phyloP scores from a whole-genome alignment of 2,329 filamentous ascomycete species.

The Phyllosticta capitalensis region DNA sequence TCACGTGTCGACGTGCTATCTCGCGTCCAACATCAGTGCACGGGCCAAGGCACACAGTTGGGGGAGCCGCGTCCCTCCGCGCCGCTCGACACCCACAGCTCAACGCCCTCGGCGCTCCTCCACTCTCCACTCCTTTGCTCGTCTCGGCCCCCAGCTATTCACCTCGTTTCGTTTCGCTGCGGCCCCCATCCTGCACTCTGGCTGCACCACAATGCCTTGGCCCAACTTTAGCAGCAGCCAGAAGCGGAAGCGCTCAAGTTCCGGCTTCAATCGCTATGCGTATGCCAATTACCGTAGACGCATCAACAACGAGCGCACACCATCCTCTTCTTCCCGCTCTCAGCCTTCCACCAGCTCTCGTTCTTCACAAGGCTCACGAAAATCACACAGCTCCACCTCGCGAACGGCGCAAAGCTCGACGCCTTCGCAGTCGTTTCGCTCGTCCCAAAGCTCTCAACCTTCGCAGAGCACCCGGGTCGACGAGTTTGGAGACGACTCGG shows the following conservation, averaged over 20 bases:
- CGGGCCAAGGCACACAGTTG: not conserved
- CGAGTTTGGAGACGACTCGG: not conserved
- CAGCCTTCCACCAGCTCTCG: not conserved
- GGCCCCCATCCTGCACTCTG: too few relatives aligned
- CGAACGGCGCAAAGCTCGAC: not conserved
- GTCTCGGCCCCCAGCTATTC: too few relatives aligned
- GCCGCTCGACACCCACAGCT: not conserved
- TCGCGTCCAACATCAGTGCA: not conserved
- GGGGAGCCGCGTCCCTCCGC: not conserved
- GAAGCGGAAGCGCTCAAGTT: not conserved
- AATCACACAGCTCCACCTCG: not conserved
- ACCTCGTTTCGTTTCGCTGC: too few relatives aligned
- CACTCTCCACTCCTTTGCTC: too few relatives aligned
- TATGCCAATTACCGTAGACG: not conserved
- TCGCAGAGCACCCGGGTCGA: not conserved
- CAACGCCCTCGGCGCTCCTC: too few relatives aligned
- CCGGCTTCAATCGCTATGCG: not conserved
- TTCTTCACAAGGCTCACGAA: too few relatives aligned
- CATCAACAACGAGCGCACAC: not conserved
- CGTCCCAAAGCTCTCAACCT: not conserved
- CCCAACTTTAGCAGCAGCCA: not conserved
- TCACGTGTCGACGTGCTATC: not conserved
- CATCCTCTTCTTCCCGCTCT: not conserved
- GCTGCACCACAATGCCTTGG: not conserved
- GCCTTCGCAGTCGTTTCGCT: too few relatives aligned